These are phyloP conservation scores for Thielaviopsis ethacetica DNA, from an alignment of 2,329 filamentous ascomycete genomes.

Conservation along the genomic window DNA sequence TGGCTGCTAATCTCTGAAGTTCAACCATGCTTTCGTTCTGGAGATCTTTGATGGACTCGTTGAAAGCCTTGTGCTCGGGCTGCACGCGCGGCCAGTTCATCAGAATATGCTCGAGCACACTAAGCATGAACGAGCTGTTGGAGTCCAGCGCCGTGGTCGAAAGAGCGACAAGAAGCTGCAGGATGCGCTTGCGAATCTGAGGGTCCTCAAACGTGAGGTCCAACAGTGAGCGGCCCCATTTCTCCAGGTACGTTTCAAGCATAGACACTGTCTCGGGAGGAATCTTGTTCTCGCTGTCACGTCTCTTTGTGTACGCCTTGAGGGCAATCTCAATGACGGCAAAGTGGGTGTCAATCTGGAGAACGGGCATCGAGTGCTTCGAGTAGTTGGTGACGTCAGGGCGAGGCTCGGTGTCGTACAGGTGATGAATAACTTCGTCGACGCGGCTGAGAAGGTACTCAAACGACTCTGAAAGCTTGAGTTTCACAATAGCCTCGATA, in stretches of 20 bases:
- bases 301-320: conserved; percentile 79
- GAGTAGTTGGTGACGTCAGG: conserved; percentile 49
- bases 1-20: conserved; percentile 71
- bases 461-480: conserved; percentile 71
- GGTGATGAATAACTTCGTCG: conserved; percentile 53
- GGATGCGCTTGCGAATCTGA: conserved; percentile 61
- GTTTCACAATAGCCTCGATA: conserved; percentile 71
- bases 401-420: conserved; percentile 54
- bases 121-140: conserved; percentile 67
- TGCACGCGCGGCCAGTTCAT: conserved; percentile 63
- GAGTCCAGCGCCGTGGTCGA: conserved; percentile 66
- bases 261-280: not conserved
- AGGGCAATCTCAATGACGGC: conserved; percentile 77
- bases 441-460: conserved; percentile 72
- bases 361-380: conserved; percentile 53
- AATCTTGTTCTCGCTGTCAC: conserved; percentile 14
- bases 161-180: conserved; percentile 71
- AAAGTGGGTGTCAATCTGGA: conserved; percentile 77
- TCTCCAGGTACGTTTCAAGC: conserved; percentile 42
- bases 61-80: conserved; percentile 55
- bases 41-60: conserved; percentile 78
- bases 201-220: conserved; percentile 67
- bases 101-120: conserved; percentile 80
- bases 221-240: conserved; percentile 58
- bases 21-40: conserved; percentile 75